Base-by-base conservation (phyloP, 345 rosid genomes). In the Ailanthus altissimus region DNA sequence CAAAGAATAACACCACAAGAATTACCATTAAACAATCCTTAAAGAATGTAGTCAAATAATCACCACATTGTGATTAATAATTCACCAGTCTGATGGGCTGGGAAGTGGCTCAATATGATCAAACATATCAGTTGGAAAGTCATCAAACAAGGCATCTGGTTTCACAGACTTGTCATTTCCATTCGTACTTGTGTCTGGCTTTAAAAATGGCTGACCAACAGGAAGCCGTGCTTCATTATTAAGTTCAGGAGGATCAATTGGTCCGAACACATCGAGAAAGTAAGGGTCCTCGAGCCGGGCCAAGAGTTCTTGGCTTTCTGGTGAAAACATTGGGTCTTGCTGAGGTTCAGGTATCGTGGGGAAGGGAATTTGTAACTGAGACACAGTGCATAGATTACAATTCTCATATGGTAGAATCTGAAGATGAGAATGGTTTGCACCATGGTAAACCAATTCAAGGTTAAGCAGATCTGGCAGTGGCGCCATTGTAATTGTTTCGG, bases 51-150 rank as follows among this genome's bases (percentile, higher is more conserved):
- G 47, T 75, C 38, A 64, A 57, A 56, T 38, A 25, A 13, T 40
- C 12, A 70, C n/a, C 74, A n/a, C 21, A 4, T 28, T 28, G 58
- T n/a, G 68, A 51, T 46, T 54, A 23, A 72, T 49, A 72, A 54
- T n/a, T 75, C 76, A 86, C 81, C 73, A 81, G 38, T 74, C 73
- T 36, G 90, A 81, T 40, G 97, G 91, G 80, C 86, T 85, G 1
- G 81, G 88, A 77, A 85, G 84, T 2, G 82, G 84, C 56, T 88
- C 91, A 26, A 88, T 88, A 5, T 86, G 87, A 84, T 93, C 97
- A 45, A 89, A 88, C 85, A 93, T 82, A 77, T 90, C 95, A 0
- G 88, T 64, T 0, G 99, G 98, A 61, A 93, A 88, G 82, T 91
- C 96, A 21, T 93, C 94, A 9, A 90, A 89, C 85, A 93, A 89